Evolutionary conservation across 1,139 yeast species (phyloP), one percentile per base, ranked within the genome.

Genomic region (Meyerozyma sp.): DNA sequence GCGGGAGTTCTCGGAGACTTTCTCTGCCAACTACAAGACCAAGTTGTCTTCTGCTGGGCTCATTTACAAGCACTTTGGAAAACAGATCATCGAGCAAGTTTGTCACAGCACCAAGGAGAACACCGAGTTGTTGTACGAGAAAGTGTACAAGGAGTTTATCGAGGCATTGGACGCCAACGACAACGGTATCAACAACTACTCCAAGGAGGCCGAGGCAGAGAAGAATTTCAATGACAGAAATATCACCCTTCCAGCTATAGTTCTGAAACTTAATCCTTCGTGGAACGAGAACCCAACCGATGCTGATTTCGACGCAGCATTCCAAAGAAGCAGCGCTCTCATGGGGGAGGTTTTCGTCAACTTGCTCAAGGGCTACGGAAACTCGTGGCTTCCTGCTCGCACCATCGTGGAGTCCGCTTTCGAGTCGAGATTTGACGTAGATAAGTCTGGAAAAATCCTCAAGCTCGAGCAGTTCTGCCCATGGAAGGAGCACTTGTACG

Each of bases 1-100:
- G 69, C 80, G 97, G 49, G 78, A 69, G 42, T 73, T 73, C 51
- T 51, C 58, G 44, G 68, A 69, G 47, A 63, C 68, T 4, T 73
- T 73, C 51, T 58, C 63, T 25, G 56, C 55, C 9, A 59, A 62
- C 8, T 72, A 59, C 53, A 54, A 58, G 46, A 93, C 98, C 41
- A 91, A 89, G 61, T 75, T 93, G 49, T 85, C 95, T 13, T 86
- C 96, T 45, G 98, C 98, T 13, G 99, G 99, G 21, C 75, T 93
- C 49, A 81, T 93, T 32, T 93, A 85, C 73, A 91, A 90, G 66
- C 98, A 93, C 65, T 93, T 80, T 59, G 98, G 98, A 50, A 80
- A 80, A 56, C 88, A 86, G 41, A 84, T 91, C 47, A 80, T 93
- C 45, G 58, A 65, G 10, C 65, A 70, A 34, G 13, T 34, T 8